Evolutionary conservation across 2,329 filamentous ascomycete species (phyloP).

Genomic region (Aspergillus viridinutans): DNA sequence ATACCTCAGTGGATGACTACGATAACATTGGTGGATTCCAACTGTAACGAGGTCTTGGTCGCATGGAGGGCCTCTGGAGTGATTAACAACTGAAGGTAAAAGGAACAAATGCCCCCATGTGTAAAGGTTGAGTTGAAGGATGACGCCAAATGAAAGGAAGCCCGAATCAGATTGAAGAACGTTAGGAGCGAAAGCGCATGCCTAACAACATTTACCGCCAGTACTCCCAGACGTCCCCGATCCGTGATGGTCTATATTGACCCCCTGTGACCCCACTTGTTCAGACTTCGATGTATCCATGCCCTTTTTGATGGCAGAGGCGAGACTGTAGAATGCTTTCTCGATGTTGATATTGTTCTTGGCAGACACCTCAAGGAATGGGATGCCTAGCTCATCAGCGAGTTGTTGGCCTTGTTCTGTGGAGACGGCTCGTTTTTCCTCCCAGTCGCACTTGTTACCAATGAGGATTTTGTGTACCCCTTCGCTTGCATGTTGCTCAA

Average conservation of each 20-base stretch:
- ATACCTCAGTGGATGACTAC: constrained; percentile 3
- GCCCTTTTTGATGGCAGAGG: constrained; percentile 97
- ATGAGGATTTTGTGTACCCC: constrained; percentile 99
- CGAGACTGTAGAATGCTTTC: constrained; percentile 94
- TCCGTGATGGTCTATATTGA: constrained; percentile 65
- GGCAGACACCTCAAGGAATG: constrained; percentile 96
- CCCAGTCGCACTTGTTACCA: constrained; percentile 99
- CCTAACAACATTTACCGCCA: constrained; percentile 73
- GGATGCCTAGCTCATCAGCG: constrained; percentile 92
- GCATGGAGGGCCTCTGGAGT: background rate
- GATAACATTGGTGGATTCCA: background rate
- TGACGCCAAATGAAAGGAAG: constrained; percentile 4
- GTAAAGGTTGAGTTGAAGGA: constrained; percentile 3
- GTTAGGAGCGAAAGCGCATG: constrained; percentile 4
- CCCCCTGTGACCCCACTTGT: constrained; percentile 54
- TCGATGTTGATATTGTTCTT: constrained; percentile 99
- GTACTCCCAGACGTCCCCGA: constrained; percentile 47
- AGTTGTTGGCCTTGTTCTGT: constrained; percentile 90
- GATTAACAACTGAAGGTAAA: background rate
- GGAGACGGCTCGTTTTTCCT: constrained; percentile 93
- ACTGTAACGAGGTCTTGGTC: background rate
- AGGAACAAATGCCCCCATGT: constrained; percentile 1
- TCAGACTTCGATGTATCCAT: constrained; percentile 86
- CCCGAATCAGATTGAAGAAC: background rate
- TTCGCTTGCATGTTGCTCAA: constrained; percentile 96